Base-by-base conservation (phyloP, 805 yeast genomes). In the Tetrapisispora iriomotensis region DNA sequence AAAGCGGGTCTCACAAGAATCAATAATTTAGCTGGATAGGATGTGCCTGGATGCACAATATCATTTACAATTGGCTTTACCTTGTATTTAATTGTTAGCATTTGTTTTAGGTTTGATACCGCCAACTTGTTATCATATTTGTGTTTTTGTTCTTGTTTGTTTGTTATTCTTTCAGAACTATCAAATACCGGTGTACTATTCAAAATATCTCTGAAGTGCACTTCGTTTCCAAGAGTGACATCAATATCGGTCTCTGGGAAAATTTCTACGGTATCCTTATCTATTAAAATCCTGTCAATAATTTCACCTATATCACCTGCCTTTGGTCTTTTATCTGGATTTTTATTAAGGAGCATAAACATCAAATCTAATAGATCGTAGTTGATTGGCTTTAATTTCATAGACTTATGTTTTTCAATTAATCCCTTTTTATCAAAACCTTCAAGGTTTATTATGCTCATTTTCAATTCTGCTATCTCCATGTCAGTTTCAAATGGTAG, bases 401-500 rank as follows among this genome's bases (percentile, higher is more conserved):
- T 32, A 9, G 39, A 46, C 33, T 34, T 22, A 37, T 56, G 61
- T 26, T 34, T 42, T 48, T 39, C 38, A 23, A 36, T 26, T 43
- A 49, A 45, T 3, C 13, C 25, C 4, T 37, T 44, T 34, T 40
- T 53, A 36, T 54, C 51, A 18, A 64, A 53, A 9, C 19, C 18
- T 1, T 39, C 37, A 36, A 65, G 64, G 4, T 39, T 29, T 14
- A 47, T 49, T 5, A 73, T 67, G 34, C 64, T 65, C 1, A 38
- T 32, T 34, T 59, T 62, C 38, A 74, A 53, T 18, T 49, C 51
- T 12, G 41, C 34, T 21, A 58, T 47, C 24, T 53, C 49, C 35
- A 43, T 35, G 23, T 45, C 43, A 2, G 61, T 45, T 2, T 49
- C 51, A 49, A 74, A 86, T 0, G 96, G 96, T 29, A 86, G 62